Evolutionary conservation across 495 filamentous ascomycete species (phyloP).

Genomic region (Annulohypoxylon stygium): DNA sequence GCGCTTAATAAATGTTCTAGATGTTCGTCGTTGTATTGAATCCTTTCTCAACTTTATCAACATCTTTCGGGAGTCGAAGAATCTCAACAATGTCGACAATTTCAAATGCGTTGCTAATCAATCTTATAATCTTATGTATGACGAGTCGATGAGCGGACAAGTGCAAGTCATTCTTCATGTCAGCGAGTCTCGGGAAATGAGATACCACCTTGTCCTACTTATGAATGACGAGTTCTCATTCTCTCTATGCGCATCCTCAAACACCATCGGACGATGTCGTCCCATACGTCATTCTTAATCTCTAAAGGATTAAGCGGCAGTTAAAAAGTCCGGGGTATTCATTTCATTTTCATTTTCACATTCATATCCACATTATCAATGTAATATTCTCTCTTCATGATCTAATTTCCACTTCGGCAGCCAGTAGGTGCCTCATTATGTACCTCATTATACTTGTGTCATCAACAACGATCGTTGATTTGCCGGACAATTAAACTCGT

Average conservation of each 20-base stretch:
- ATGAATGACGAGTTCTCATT: conserved; percentile 15
- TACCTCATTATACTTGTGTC: conserved; percentile 1
- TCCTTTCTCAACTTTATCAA: neutral
- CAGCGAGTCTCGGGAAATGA: conserved; percentile 22
- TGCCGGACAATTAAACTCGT: neutral
- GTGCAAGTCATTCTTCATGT: conserved; percentile 12
- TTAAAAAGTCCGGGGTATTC: conserved; percentile 2
- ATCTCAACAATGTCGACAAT: conserved; percentile 16
- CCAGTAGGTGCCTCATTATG: neutral
- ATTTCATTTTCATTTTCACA: neutral
- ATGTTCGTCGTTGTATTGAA: neutral
- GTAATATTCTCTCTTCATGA: neutral
- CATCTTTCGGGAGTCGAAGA: neutral
- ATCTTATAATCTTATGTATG: conserved; percentile 2
- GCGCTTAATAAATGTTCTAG: neutral
- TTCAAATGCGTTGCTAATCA: conserved; percentile 8
- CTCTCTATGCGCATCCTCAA: neutral
- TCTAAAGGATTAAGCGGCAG: conserved; percentile 9
- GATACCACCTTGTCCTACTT: conserved; percentile 28
- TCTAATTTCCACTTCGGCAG: neutral
- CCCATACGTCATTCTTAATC: conserved; percentile 25
- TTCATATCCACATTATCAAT: too few species aligned
- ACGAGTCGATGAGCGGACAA: conserved; percentile 16
- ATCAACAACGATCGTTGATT: neutral
- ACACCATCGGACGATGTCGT: conserved; percentile 3